These are phyloP conservation scores for Fusarium oligoseptatum DNA, from an alignment of 2,329 filamentous ascomycete genomes.

Conservation along the genomic window DNA sequence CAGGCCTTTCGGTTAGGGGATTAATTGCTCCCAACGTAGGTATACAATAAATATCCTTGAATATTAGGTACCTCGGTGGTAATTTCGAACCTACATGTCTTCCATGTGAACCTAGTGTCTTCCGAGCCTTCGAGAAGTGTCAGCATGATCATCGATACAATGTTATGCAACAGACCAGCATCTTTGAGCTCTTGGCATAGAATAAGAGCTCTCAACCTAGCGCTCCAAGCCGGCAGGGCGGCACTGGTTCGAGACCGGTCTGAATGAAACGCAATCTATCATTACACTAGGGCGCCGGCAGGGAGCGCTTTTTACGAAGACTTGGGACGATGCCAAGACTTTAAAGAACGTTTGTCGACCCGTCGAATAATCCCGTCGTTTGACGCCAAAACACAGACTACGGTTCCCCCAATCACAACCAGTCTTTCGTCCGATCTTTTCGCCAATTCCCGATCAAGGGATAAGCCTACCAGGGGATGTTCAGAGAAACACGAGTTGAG, in stretches of 20 bases:
- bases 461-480: background rate
- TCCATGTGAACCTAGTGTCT: background rate
- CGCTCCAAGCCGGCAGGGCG: background rate
- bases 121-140: background rate
- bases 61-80: background rate
- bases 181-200: background rate
- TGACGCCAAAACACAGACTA: background rate
- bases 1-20: background rate
- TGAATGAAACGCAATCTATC: background rate
- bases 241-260: background rate
- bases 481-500: background rate
- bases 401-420: background rate
- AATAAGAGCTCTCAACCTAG: background rate
- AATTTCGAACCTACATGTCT: background rate
- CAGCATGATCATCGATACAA: background rate
- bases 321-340: slow-evolving; percentile 13
- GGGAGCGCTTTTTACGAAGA: slow-evolving; percentile 12
- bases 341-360: background rate
- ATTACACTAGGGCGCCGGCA: background rate
- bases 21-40: background rate
- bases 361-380: background rate
- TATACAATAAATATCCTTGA: background rate
- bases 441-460: background rate
- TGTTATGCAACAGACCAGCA: background rate
- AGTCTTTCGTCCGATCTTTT: background rate